Evolutionary conservation across 2,329 filamentous ascomycete genomes (phyloP).

Genomic region (Ceratocystis colombiana): DNA sequence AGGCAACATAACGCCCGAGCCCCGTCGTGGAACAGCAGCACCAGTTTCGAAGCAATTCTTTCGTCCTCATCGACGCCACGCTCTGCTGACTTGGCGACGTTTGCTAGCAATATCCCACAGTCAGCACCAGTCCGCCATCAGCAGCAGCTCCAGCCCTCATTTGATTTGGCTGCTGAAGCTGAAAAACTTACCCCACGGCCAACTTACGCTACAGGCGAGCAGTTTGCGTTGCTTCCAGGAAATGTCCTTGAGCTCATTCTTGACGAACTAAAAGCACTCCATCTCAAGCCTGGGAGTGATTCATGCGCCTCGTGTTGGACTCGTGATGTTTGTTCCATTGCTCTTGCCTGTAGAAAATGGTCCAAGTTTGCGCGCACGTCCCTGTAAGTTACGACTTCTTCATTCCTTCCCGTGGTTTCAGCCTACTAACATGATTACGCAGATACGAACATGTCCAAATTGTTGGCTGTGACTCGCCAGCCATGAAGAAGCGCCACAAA

Average conservation of each 20-base stretch:
- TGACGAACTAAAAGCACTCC: slow-evolving; percentile 42
- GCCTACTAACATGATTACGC: not conserved
- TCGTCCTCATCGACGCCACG: slow-evolving; percentile 26
- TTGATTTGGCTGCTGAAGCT: slow-evolving; percentile 26
- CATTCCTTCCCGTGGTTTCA: not conserved
- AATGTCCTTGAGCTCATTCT: slow-evolving; percentile 51
- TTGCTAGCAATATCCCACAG: slow-evolving; percentile 23
- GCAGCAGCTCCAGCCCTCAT: slow-evolving; percentile 23
- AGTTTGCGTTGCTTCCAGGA: slow-evolving; percentile 47
- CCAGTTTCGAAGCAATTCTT: slow-evolving; percentile 34
- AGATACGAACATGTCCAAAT: slow-evolving; percentile 52
- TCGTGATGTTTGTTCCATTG: slow-evolving; percentile 47
- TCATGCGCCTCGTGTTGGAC: slow-evolving; percentile 58
- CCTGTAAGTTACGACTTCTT: slow-evolving; percentile 36
- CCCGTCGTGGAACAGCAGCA: slow-evolving; percentile 32
- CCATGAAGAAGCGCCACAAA: slow-evolving; percentile 50
- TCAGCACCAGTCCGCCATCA: slow-evolving; percentile 23
- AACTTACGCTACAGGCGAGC: slow-evolving; percentile 38
- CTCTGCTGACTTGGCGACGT: slow-evolving; percentile 28
- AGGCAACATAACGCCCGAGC: slow-evolving; percentile 27
- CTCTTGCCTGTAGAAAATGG: slow-evolving; percentile 43
- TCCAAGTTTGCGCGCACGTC: slow-evolving; percentile 42
- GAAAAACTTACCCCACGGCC: slow-evolving; percentile 33
- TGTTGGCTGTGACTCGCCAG: slow-evolving; percentile 45
- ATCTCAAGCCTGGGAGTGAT: slow-evolving; percentile 39